Evolutionary conservation across 257 asterid species (phyloP), one percentile per base, ranked within the genome.

Genomic region (Jaltomata sinuosa): DNA sequence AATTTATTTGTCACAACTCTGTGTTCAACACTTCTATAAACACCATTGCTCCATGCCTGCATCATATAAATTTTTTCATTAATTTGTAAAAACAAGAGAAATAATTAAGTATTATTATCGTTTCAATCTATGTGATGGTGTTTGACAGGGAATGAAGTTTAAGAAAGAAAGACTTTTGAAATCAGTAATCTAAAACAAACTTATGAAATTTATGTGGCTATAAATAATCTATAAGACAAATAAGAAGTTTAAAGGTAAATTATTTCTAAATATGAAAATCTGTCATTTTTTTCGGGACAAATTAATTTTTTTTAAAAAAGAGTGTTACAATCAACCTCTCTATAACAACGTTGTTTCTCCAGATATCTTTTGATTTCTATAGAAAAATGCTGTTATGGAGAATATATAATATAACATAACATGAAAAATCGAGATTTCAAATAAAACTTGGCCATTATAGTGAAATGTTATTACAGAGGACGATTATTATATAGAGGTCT

Each of bases 11-110:
- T 90, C 87, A 96, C 92, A 6, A 96, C 98, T n/a, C 98, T 85
- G 65, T 96, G 99, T 65, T 94, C 93, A 6, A 94, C 98, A 69
- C 99, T 96, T 85, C 85, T 93, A 32, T 96, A 96, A 15, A 88
- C 89, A 1, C 93, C 90, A 83, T 96, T 96, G 91, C 99, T 96
- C 99, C 99, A 96, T 16, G 98, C 99, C 99, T 96, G 90, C 90
- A 87, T 8, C 25, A 50, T 52, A 1, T n/a, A 50, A 62, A 29
- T 5, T 3, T 83, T 19, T 71, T 53, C 61, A 72, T 72, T 9
- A 19, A 29, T 32, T 47, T 34, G 36, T n/a, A n/a, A 65, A 57
- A 54, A 54, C 10, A 34, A 12, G 11, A 34, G 11, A 84, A 59
- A 22, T 2, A 59, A 25, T 57, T 25, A 57, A 2, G 64, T 50